Percentiles rank a stretch among this genome's conserved stretches.
These are phyloP conservation scores for Aureobasidium pullulans DNA, from an alignment of 2,329 filamentous ascomycete genomes.

Conservation along the genomic window DNA sequence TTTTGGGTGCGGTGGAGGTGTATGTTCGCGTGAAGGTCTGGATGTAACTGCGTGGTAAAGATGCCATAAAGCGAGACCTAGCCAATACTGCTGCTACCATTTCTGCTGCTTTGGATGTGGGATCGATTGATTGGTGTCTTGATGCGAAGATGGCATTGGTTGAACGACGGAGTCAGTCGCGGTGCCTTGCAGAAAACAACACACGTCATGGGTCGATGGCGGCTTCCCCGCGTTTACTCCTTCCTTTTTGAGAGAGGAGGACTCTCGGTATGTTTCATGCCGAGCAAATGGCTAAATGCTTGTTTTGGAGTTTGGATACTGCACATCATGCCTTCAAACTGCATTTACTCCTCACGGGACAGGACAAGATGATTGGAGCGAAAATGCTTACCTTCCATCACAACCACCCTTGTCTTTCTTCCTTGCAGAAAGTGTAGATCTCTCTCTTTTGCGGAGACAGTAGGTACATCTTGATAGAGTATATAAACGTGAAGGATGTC, in stretches of 20 bases:
- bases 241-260: neutral
- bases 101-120: neutral
- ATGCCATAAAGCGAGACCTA: neutral
- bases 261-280: constrained; percentile 1
- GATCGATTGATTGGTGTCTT: neutral
- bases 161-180: no score
- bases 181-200: neutral
- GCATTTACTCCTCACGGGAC: no score
- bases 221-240: neutral
- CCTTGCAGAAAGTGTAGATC: no score
- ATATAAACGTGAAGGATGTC: neutral
- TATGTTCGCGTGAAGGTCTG: constrained; percentile 9
- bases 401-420: no score
- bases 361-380: neutral
- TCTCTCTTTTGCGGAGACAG: no score
- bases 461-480: neutral
- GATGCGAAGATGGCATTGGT: neutral
- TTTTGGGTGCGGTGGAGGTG: constrained; percentile 14
- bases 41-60: neutral
- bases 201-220: neutral
- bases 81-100: constrained; percentile 3
- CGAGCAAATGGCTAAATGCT: constrained; percentile 1
- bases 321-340: no score
- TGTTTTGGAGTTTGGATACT: neutral
- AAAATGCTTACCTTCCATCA: neutral